Evolutionary conservation across 352 stramenopile genomes (phyloP), one percentile per base, ranked within the genome.

Genomic region (Vaucheria bursata): DNA sequence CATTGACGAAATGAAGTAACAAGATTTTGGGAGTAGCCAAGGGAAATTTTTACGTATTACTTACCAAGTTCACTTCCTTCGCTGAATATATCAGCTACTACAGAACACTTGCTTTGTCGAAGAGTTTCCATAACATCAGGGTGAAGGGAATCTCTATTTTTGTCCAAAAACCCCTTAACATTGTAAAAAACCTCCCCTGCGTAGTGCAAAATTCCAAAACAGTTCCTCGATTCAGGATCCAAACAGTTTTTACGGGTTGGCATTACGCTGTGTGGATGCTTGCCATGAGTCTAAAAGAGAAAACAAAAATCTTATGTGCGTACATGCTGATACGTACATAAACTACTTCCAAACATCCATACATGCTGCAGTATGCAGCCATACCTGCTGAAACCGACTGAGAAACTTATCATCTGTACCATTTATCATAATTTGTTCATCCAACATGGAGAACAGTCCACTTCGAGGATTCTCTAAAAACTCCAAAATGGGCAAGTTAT

Each of bases 151-250:
- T 97, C 92, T 64, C 91, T 91, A 80, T 98, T 97, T 85, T 97
- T 97, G 84, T 97, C 94, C 85, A 97, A 93, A 84, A 98, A 98
- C 25, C 92, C 92, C 0, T 90, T 86, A 6, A 92, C 95, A 79
- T 95, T 91, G 85, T 98, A 98, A 32, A 90, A 93, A 67, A 98
- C 94, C 0, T 91, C 84, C 3, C 94, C 94, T 1, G 94, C 94
- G 82, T 97, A 98, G 86, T 98, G 94, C 53, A 94, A 92, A 70
- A 98, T 88, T 67, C 92, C 93, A 73, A 98, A 98, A 69, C 75
- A 83, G 71, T 79, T 79, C 1, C 78, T 29, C 72, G 68, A 71
- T 64, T 83, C 78, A 31, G 78, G 78, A 45, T 83, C 78, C 3
- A 73, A 38, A 18, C 78, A 83, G 31, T 83, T 83, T 64, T 83